Conservation (phyloP, 225 moss, liverwort and hornwort species). For the Pseudisothecium myosuroides region DNA sequence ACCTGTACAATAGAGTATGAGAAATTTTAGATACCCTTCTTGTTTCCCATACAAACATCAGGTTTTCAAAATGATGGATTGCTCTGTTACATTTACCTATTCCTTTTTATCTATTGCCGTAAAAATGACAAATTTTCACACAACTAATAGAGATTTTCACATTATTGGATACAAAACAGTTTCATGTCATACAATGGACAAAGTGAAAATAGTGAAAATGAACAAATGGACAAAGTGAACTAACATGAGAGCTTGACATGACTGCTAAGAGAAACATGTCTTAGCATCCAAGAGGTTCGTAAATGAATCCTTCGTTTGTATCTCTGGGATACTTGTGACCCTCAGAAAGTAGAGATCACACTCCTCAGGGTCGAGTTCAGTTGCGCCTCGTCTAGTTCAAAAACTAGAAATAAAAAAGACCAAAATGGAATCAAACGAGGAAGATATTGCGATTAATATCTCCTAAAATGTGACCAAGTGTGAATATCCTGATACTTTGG, state of each 20-base stretch:
- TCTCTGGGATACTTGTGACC: neutral
- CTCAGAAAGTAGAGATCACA: neutral
- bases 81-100: neutral
- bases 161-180: neutral
- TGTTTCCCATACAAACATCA: neutral
- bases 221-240: neutral
- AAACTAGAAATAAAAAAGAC: neutral
- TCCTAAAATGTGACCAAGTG: neutral
- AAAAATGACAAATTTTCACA: neutral
- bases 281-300: neutral
- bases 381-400: neutral
- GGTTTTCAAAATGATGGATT: too few species aligned
- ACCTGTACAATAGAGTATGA: too few species aligned
- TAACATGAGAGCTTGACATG: neutral
- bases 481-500: neutral
- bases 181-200: neutral
- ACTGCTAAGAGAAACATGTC: neutral
- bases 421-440: neutral
- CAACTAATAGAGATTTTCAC: too few species aligned
- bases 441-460: neutral
- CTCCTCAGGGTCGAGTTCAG: neutral
- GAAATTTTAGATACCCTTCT: neutral
- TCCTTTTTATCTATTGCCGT: neutral
- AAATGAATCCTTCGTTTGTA: neutral
- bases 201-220: neutral